Conservation (phyloP, 1,284 basidiomycete genomes). For the Meira nashicola region DNA sequence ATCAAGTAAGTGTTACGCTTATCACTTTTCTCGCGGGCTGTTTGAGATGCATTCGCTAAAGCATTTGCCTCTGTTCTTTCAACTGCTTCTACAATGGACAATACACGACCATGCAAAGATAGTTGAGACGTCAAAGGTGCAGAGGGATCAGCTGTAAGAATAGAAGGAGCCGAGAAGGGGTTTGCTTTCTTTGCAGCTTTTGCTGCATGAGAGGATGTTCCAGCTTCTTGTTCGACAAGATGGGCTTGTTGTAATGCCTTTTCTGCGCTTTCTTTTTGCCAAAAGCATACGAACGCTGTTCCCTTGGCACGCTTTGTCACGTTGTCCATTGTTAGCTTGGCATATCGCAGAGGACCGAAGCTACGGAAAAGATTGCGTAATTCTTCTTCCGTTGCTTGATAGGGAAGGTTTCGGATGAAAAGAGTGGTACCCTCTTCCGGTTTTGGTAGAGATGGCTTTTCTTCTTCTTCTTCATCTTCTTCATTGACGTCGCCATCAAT, state of each 20-base stretch:
- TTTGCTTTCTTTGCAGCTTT: constrained; percentile 28
- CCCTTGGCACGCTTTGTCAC: constrained; percentile 69
- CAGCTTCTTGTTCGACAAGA: constrained; percentile 40
- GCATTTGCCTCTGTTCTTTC: constrained; percentile 79
- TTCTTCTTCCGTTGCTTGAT: constrained; percentile 61
- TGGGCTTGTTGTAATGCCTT: constrained; percentile 72
- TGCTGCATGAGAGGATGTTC: constrained; percentile 15
- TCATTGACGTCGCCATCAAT: constrained; percentile 53
- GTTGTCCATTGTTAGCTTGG: constrained; percentile 80
- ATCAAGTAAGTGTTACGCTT: constrained; percentile 94
- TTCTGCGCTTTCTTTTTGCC: constrained; percentile 86
- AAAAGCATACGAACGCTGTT: constrained; percentile 95
- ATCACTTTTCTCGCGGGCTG: constrained; percentile 76
- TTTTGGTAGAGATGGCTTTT: constrained; percentile 32
- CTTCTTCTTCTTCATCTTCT: constrained; percentile 36
- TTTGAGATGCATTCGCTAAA: constrained; percentile 78
- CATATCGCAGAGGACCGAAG: constrained; percentile 90
- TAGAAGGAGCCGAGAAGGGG: constrained; percentile 45
- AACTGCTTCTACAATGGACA: constrained; percentile 85
- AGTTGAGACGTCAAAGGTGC: constrained; percentile 75
- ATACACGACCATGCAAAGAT: constrained; percentile 84
- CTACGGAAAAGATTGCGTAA: constrained; percentile 53
- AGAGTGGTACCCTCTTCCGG: constrained; percentile 69
- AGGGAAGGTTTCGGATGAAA: constrained; percentile 91
- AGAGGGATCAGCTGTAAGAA: constrained; percentile 81